Evolutionary conservation across 2,329 filamentous ascomycete genomes (phyloP), one percentile per base, ranked within the genome.

Genomic region (Scolecobasidium constrictum): DNA sequence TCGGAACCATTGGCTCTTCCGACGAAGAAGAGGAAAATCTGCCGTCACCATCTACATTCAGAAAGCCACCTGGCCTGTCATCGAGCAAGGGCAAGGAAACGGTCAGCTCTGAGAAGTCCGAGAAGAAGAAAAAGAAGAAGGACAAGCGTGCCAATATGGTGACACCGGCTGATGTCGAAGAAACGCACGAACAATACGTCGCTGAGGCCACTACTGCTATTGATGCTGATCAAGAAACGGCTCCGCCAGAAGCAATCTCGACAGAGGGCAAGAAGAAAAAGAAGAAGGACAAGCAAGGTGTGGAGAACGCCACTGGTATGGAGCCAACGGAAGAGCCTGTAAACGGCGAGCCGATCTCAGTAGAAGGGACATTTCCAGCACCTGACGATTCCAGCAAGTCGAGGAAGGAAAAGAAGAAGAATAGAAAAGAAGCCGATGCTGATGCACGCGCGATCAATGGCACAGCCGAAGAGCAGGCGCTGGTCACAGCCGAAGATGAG

Each of bases 1-100:
- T 57, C 21, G 69, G 62, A 19, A 62, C 46, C 15, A 60, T 67
- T 51, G 72, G 53, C 11, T 60, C 57, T 17, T 62, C 58, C 4
- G 64, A 65, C 13, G 58, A 56, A 38, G 68, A 67, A 16, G 60
- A 56, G 11, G 17, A 16, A 26, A 20, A 33, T 21, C 11, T 20
- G 9, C 11, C 16, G 18, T 13, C 17, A 13, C 15, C 35, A 26
- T 18, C 19, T 6, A 19, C 31, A 7, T 13, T n/a, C 4, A 16
- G 20, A 3, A 19, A 35, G 33, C 35, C 35, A 12, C 11, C 35
- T 36, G 9, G 9, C 35, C 9, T 12, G 11, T n/a, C n/a, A n/a
- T n/a, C n/a, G n/a, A n/a, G n/a, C n/a, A n/a, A n/a, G n/a, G n/a
- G n/a, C n/a, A n/a, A n/a, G n/a, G n/a, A n/a, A n/a, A n/a, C n/a